These are phyloP conservation scores for Phytophthora sp. DNA, from an alignment of 352 stramenopile genomes.

Conservation along the genomic window DNA sequence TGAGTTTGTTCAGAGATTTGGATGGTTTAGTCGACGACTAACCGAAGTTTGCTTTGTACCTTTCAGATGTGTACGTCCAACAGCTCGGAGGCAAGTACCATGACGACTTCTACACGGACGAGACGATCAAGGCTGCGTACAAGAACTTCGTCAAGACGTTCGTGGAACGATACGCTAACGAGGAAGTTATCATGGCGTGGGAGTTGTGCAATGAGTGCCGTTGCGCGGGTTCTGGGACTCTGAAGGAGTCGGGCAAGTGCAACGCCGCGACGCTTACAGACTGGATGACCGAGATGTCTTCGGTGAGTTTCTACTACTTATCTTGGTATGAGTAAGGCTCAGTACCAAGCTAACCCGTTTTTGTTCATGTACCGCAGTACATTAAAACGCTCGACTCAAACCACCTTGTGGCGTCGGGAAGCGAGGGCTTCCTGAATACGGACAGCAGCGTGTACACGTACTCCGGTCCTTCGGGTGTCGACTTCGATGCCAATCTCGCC, in stretches of 20 bases:
- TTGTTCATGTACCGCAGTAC: slow-evolving; percentile 26
- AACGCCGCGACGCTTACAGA: slow-evolving; percentile 30
- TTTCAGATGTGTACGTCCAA: slow-evolving; percentile 34
- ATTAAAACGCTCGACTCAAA: slow-evolving; percentile 45
- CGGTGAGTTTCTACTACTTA: slow-evolving; percentile 28
- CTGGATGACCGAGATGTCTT: slow-evolving; percentile 45
- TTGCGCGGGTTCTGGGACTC: slow-evolving; percentile 33
- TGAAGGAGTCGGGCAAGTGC: slow-evolving; percentile 34
- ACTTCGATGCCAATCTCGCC: slow-evolving; percentile 40
- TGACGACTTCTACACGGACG: slow-evolving; percentile 43
- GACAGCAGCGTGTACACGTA: slow-evolving; percentile 46
- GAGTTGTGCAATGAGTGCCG: slow-evolving; percentile 37
- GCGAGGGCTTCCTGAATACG: slow-evolving; percentile 47
- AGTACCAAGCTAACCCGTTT: not conserved
- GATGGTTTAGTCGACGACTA: not conserved
- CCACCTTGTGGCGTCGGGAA: slow-evolving; percentile 38
- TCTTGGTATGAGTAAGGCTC: too few species aligned
- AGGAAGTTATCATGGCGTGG: slow-evolving; percentile 40
- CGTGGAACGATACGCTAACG: slow-evolving; percentile 25
- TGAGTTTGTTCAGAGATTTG: slow-evolving; percentile 6
- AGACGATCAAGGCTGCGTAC: slow-evolving; percentile 39
- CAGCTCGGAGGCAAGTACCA: slow-evolving; percentile 40
- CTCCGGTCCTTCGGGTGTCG: slow-evolving; percentile 39
- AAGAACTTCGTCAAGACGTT: slow-evolving; percentile 41
- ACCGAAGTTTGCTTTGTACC: not conserved